phyloP scores from a whole-genome alignment of 208 protist species.

The Porcisia deanei region DNA sequence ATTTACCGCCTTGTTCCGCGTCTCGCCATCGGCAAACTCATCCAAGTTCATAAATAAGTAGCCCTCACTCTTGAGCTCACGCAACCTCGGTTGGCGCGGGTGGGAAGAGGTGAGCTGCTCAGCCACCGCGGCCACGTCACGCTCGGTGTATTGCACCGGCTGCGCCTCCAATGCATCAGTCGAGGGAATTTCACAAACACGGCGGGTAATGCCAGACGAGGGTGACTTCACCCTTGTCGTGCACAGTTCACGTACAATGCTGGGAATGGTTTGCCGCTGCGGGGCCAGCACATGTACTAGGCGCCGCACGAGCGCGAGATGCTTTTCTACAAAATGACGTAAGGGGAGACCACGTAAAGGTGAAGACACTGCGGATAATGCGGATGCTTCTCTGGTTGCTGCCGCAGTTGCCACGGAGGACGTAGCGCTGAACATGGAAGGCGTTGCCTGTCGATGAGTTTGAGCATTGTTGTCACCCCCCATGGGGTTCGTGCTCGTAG shows the following conservation, averaged over 20 bases:
- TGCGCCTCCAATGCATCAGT: neutral
- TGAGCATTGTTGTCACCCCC: neutral
- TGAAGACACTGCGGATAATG: neutral
- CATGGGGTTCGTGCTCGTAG: neutral
- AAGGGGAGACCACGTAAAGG: slow-evolving; percentile 9
- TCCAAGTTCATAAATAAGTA: slow-evolving; percentile 59
- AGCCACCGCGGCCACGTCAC: slow-evolving; percentile 19
- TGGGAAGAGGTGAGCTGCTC: slow-evolving; percentile 21
- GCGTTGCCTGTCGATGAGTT: neutral
- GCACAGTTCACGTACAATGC: slow-evolving; percentile 15
- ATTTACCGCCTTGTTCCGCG: slow-evolving; percentile 53
- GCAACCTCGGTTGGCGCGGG: slow-evolving; percentile 22
- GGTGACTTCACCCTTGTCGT: neutral
- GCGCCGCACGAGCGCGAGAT: slow-evolving; percentile 21
- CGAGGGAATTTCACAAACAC: neutral
- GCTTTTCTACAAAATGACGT: slow-evolving; percentile 6
- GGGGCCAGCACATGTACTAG: slow-evolving; percentile 25
- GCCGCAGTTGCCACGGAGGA: slow-evolving; percentile 5
- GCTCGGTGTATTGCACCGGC: slow-evolving; percentile 18
- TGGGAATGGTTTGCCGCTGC: slow-evolving; percentile 10
- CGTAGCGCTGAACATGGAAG: neutral
- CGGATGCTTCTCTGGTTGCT: neutral
- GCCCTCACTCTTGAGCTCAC: slow-evolving; percentile 48
- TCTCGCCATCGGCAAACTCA: slow-evolving; percentile 39
- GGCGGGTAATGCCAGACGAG: neutral